Conservation (phyloP, 495 filamentous ascomycete genomes). For the Aspergillus haitiensis region DNA sequence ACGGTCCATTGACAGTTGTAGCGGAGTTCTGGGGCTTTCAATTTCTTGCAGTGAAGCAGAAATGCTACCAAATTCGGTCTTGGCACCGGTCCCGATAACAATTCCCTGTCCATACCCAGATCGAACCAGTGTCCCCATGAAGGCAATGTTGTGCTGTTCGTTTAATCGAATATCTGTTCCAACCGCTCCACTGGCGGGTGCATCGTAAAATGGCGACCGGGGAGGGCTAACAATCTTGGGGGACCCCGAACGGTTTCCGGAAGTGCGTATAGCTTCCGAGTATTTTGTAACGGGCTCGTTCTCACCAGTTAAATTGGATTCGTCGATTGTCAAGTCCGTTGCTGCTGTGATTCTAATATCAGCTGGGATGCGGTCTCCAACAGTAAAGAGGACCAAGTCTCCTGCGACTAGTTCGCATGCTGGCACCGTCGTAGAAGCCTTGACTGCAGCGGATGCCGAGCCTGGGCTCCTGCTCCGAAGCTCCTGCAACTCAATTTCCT, state of each 20-base stretch:
- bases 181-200: constrained; percentile 60
- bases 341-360: constrained; percentile 93
- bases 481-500: constrained; percentile 46
- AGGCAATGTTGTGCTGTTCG: constrained; percentile 82
- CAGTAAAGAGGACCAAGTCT: constrained; percentile 88
- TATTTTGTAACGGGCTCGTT: constrained; percentile 87
- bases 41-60: constrained; percentile 89
- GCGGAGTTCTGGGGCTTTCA: constrained; percentile 87
- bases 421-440: constrained; percentile 76
- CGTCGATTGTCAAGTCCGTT: constrained; percentile 86
- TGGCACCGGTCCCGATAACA: constrained; percentile 87
- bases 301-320: constrained; percentile 96
- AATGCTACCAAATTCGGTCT: constrained; percentile 96
- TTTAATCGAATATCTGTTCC: constrained; percentile 64
- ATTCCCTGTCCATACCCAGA: constrained; percentile 95
- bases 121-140: constrained; percentile 96
- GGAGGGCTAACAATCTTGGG: constrained; percentile 42
- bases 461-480: constrained; percentile 37
- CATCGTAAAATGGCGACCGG: constrained; percentile 59
- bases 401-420: constrained; percentile 86
- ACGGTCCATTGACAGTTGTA: constrained; percentile 96
- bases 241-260: constrained; percentile 24
- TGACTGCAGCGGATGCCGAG: constrained; percentile 58
- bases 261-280: constrained; percentile 55
- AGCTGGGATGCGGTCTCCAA: constrained; percentile 93